Evolutionary conservation across 805 yeast genomes (phyloP).

Genomic region (Zygotorulaspora florentina): DNA sequence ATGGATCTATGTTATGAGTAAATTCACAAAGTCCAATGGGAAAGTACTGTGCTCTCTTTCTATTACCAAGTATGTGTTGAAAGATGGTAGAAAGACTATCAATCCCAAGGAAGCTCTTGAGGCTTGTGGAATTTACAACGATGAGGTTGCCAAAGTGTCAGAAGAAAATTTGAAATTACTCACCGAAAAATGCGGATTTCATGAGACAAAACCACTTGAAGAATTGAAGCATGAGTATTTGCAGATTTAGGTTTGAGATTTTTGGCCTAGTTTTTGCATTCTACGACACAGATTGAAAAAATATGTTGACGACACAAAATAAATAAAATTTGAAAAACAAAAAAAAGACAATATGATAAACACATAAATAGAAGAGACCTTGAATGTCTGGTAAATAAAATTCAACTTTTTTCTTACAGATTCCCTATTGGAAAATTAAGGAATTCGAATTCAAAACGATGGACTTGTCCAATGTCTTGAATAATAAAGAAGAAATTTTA

Average conservation of each 20-base stretch:
- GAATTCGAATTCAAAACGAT: neutral
- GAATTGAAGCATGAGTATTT: slow-evolving; percentile 15
- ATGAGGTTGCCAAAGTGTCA: slow-evolving; percentile 44
- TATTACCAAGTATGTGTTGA: slow-evolving; percentile 76
- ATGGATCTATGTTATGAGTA: slow-evolving; percentile 72
- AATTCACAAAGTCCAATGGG: slow-evolving; percentile 46
- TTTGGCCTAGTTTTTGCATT: neutral
- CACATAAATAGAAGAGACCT: neutral
- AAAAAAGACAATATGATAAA: slow-evolving; percentile 1
- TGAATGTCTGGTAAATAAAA: too few relatives aligned
- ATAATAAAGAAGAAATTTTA: slow-evolving; percentile 8
- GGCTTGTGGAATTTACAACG: slow-evolving; percentile 52
- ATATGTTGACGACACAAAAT: slow-evolving; percentile 10
- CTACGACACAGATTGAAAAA: slow-evolving; percentile 1
- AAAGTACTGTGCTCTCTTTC: slow-evolving; percentile 52
- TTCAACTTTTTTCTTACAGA: neutral
- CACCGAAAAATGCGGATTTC: slow-evolving; percentile 29
- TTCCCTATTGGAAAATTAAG: neutral
- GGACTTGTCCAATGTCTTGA: slow-evolving; percentile 10
- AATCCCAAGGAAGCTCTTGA: slow-evolving; percentile 57
- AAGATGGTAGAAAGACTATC: slow-evolving; percentile 71
- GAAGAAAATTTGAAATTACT: slow-evolving; percentile 36
- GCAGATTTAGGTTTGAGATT: neutral
- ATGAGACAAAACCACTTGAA: slow-evolving; percentile 28
- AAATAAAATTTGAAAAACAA: slow-evolving; percentile 1